Conservation (phyloP, 768 basidiomycete genomes). For the Mycena epipterygia region DNA sequence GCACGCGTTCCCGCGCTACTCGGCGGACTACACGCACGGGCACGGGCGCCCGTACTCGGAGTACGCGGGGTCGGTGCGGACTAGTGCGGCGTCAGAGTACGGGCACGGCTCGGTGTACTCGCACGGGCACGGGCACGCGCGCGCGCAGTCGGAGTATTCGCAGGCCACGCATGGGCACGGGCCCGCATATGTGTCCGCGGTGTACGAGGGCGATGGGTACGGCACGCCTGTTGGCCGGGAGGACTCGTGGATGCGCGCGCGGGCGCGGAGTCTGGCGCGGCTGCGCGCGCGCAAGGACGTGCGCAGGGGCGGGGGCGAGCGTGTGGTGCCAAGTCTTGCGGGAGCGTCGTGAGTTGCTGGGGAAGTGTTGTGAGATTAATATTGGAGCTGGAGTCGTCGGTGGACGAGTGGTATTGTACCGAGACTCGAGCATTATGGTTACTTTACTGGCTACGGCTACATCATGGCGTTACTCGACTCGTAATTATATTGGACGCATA, state of each 20-base stretch:
- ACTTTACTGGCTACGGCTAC: too few relatives aligned
- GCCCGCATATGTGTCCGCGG: neutral
- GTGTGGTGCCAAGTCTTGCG: too few relatives aligned
- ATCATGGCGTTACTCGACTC: too few relatives aligned
- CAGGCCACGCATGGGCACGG: slow-evolving; percentile 5
- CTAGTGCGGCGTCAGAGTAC: too few relatives aligned
- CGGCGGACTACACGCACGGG: neutral
- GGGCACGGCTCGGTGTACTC: neutral
- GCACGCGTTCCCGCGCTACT: neutral
- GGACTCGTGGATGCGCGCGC: slow-evolving; percentile 30
- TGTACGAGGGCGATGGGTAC: slow-evolving; percentile 18
- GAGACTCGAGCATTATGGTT: too few relatives aligned
- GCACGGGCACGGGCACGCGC: neutral
- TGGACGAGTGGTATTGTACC: too few relatives aligned
- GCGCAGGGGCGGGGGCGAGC: slow-evolving; percentile 13
- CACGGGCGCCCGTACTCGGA: neutral
- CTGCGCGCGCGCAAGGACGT: slow-evolving; percentile 30
- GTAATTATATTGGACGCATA: too few relatives aligned
- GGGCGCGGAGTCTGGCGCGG: slow-evolving; percentile 29
- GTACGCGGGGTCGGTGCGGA: neutral
- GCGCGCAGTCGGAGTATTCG: slow-evolving; percentile 9
- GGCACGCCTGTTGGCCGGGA: slow-evolving; percentile 14
- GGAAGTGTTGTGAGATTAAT: neutral
- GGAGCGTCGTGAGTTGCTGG: too few relatives aligned
- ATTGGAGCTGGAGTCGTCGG: too few relatives aligned